These are phyloP conservation scores for Benincasa hispida DNA, from an alignment of 306 rosid species.

Conservation along the genomic window DNA sequence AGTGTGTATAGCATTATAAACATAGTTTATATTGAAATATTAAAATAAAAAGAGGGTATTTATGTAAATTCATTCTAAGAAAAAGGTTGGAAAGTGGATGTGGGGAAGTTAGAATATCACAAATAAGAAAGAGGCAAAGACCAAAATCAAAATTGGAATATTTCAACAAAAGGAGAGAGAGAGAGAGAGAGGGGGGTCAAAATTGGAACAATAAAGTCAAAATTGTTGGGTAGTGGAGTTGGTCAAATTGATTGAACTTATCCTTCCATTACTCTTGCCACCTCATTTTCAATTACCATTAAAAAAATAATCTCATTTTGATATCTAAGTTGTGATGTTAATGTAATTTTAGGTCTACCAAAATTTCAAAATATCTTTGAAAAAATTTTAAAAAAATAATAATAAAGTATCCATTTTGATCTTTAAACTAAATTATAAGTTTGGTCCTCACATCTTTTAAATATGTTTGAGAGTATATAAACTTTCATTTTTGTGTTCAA, in stretches of 20 bases:
- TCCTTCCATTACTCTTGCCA: background rate
- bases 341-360: too few relatives aligned
- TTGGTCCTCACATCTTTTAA: too few relatives aligned
- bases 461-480: too few relatives aligned
- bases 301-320: too few relatives aligned
- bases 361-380: too few relatives aligned
- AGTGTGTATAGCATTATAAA: too few relatives aligned
- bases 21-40: too few relatives aligned
- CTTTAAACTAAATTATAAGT: too few relatives aligned
- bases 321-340: too few relatives aligned
- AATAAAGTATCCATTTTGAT: too few relatives aligned
- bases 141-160: background rate
- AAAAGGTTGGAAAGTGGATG: background rate
- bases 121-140: background rate
- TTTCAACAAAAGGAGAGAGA: background rate
- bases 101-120: background rate
- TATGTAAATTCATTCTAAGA: background rate
- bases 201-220: background rate
- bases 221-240: background rate
- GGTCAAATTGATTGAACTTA: slow-evolving; percentile 1
- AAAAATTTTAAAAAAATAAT: too few relatives aligned
- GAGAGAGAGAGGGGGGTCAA: background rate
- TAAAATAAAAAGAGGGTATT: background rate
- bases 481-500: too few relatives aligned
- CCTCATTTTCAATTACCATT: background rate